phyloP scores from a whole-genome alignment of 768 basidiomycete genomes.

The Xanthoconium stramineum region DNA sequence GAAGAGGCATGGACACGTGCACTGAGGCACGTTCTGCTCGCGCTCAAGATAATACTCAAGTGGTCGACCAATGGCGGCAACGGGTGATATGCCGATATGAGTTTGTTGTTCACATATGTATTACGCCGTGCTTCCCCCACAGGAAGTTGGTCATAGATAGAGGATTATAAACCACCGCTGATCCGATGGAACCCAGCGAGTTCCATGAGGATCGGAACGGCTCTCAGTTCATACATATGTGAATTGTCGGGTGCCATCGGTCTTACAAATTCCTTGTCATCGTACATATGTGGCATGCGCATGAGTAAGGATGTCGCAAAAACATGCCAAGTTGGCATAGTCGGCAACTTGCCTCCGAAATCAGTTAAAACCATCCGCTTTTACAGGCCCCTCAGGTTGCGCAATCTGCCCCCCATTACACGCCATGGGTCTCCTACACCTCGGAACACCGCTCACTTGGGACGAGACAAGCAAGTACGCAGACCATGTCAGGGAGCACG shows the following conservation, averaged over 20 bases:
- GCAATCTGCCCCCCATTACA: slow-evolving; percentile 10
- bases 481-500: slow-evolving; percentile 87
- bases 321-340: neutral
- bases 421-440: slow-evolving; percentile 85
- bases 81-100: slow-evolving; percentile 35
- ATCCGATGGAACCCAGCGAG: neutral
- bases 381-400: neutral
- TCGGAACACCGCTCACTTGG: slow-evolving; percentile 93
- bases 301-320: slow-evolving; percentile 15
- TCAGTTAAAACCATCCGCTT: neutral
- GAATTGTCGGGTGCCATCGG: neutral
- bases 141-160: neutral
- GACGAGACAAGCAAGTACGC: slow-evolving; percentile 83
- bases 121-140: neutral
- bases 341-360: neutral
- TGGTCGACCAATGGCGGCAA: slow-evolving; percentile 80
- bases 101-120: neutral
- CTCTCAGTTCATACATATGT: too few relatives aligned
- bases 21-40: slow-evolving; percentile 84
- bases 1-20: slow-evolving; percentile 97
- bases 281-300: neutral
- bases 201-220: too few relatives aligned
- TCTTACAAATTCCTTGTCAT: slow-evolving; percentile 19
- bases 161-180: too few relatives aligned
- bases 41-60: slow-evolving; percentile 83